Conservation (phyloP, 495 filamentous ascomycete species). For the Venustampulla echinocandica region DNA sequence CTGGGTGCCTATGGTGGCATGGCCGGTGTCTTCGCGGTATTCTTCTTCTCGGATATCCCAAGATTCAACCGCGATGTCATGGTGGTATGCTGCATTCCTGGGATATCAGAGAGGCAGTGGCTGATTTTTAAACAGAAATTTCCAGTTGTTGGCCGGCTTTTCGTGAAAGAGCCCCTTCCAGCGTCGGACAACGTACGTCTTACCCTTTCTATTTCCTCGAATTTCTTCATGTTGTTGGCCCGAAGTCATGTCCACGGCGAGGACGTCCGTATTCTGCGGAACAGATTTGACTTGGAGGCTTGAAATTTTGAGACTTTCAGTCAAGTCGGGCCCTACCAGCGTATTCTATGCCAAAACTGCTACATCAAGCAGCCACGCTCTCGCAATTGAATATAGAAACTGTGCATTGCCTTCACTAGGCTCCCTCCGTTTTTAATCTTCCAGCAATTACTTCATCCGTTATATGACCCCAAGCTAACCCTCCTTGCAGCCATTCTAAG, state of each 20-base stretch:
- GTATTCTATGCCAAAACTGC: too few species aligned
- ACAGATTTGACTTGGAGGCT: too few species aligned
- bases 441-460: too few species aligned
- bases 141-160: constrained; percentile 52
- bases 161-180: constrained; percentile 46
- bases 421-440: background rate
- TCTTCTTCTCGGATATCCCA: constrained; percentile 64
- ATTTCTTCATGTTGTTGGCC: background rate
- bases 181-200: constrained; percentile 50
- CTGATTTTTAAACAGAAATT: constrained; percentile 33
- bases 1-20: constrained; percentile 51
- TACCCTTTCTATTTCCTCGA: background rate
- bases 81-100: constrained; percentile 19
- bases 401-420: background rate
- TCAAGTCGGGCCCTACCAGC: too few species aligned
- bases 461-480: background rate
- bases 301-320: too few species aligned
- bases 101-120: constrained; percentile 1
- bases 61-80: constrained; percentile 58
- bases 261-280: too few species aligned
- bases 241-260: too few species aligned
- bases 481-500: constrained; percentile 16
- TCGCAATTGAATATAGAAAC: too few species aligned
- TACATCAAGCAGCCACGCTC: too few species aligned
- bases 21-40: constrained; percentile 54